Evolutionary conservation across 192 early-diverging fungal species (phyloP), one percentile per base, ranked within the genome.

Genomic region (Entomortierella chlamydospora): DNA sequence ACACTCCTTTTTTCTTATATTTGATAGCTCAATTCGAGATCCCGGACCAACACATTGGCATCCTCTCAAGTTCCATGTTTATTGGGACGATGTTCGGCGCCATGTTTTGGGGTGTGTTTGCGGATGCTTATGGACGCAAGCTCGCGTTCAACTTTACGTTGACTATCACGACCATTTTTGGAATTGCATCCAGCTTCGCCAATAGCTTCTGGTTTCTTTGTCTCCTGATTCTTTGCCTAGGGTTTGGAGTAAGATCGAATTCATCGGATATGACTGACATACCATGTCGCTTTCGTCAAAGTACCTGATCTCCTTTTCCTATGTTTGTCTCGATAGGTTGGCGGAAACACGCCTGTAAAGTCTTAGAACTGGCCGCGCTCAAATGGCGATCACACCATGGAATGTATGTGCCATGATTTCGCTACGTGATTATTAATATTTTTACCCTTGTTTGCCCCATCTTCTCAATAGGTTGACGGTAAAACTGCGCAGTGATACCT

Each of bases 51-150:
- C 82, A 83, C 43, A 91, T 93, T 55, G 94, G 94, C 0, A 82
- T 89, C 5, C 68, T 93, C 47, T 90, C 89, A 1, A 93, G 90
- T 55, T 83, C 90, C 30, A 84, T 92, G 57, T 92, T 93, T 43
- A 83, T 88, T 31, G 95, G 95, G 4, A 90, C 94, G 86, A 94
- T 93, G 88, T 82, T 93, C 72, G 95, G 94, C 0, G 91, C 93
- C 11, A 84, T 92, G 30, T 84, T 94, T 60, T 96, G 95, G 95
- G 95, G 95, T 9, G 84, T 83, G 17, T 73, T 91, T 17, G 87
- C 90, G 7, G 95, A 96, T 67, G 70, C 83, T 20, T 82, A 87
- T 66, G 95, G 95, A 11, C 91, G 95, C 29, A 86, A 90, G 49
- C 72, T 87, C 34, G 91, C 93, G 1, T 96, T 94, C 64, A 89